A percentile compares a stretch with the other conserved stretches of the same genome.
phyloP scores from a whole-genome alignment of 768 basidiomycete species.

The Tricholoma sp. region DNA sequence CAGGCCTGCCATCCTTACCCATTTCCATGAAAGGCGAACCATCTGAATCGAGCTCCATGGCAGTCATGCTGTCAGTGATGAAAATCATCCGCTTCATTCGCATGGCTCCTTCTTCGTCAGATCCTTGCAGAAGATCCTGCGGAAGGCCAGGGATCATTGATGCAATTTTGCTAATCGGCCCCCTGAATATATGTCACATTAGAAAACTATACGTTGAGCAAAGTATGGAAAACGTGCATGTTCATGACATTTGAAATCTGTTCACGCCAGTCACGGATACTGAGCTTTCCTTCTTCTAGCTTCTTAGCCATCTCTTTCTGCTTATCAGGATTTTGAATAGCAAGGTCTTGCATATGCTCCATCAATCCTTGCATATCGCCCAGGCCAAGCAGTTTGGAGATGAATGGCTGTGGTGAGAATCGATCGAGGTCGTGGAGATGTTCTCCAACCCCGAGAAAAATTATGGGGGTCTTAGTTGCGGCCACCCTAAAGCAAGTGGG shows the following conservation, averaged over 20 bases:
- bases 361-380: conserved; percentile 96
- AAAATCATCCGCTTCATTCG: conserved; percentile 98
- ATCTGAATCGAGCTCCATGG: conserved; percentile 90
- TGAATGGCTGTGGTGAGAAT: conserved; percentile 94
- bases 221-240: conserved; percentile 54
- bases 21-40: conserved; percentile 85
- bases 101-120: conserved; percentile 85
- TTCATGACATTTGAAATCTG: conserved; percentile 98
- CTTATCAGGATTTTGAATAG: conserved; percentile 89
- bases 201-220: conserved; percentile 5
- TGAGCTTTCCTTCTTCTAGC: conserved; percentile 94
- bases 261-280: conserved; percentile 96
- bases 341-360: conserved; percentile 98
- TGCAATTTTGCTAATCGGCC: conserved; percentile 97
- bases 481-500: conserved; percentile 62
- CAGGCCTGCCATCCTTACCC: conserved; percentile 78
- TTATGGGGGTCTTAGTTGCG: conserved; percentile 97
- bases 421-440: conserved; percentile 96
- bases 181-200: conserved; percentile 47
- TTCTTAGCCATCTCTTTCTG: conserved; percentile 99
- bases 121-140: conserved; percentile 84
- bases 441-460: conserved; percentile 97
- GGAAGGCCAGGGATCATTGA: conserved; percentile 98
- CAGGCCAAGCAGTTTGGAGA: conserved; percentile 91
- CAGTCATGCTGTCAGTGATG: conserved; percentile 98